Evolutionary conservation across 164 flowering plant species (phyloP).

Genomic region (Piper longum): DNA sequence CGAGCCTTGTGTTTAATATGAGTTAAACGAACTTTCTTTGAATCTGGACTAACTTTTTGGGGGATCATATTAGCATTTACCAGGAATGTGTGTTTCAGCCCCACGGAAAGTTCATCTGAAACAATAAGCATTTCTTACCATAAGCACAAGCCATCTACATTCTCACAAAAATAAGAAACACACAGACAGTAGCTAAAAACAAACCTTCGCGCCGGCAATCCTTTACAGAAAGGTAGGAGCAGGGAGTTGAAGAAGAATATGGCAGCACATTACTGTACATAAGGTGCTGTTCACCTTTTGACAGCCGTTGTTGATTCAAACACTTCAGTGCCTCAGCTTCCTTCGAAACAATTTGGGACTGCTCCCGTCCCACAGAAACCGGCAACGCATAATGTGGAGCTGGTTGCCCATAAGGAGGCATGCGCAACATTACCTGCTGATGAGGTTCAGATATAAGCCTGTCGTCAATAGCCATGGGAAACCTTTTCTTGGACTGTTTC

Average conservation of each 20-base stretch:
- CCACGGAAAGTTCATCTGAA: no score
- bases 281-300: background rate
- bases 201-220: no score
- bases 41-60: background rate
- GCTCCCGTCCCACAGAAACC: background rate
- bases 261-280: background rate
- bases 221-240: no score
- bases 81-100: background rate
- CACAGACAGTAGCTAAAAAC: no score
- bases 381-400: background rate
- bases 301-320: background rate
- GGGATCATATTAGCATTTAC: background rate
- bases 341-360: background rate
- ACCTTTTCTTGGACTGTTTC: background rate
- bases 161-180: no score
- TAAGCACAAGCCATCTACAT: no score
- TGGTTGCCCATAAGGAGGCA: background rate
- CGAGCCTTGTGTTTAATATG: background rate
- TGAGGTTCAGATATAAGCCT: background rate
- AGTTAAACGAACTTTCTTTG: background rate
- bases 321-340: background rate
- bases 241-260: no score
- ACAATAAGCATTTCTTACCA: background rate
- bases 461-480: background rate
- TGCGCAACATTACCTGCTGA: background rate